Percentiles rank a stretch among this genome's conserved stretches.
Conservation (phyloP, 495 filamentous ascomycete genomes). For the Neurospora discreta region DNA sequence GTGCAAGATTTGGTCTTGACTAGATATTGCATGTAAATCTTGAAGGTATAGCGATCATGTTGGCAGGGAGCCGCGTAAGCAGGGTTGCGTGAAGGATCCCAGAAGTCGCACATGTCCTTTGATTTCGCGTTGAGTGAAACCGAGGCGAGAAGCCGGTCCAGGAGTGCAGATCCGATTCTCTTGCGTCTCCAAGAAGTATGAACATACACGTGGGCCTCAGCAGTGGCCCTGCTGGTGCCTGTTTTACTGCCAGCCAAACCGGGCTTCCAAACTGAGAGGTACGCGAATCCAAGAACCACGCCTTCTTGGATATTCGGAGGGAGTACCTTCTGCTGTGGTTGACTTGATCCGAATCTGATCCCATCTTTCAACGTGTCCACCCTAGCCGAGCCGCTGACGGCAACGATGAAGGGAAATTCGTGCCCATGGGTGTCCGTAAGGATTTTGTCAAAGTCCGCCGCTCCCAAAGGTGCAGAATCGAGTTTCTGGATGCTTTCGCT, state of each 20-base stretch:
- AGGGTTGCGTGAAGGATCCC: slow-evolving; percentile 13
- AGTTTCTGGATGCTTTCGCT: slow-evolving; percentile 22
- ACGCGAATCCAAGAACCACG: slow-evolving; percentile 27
- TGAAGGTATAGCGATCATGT: slow-evolving; percentile 15
- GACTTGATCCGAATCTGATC: not conserved
- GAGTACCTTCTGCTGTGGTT: not conserved
- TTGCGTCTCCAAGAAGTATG: slow-evolving; percentile 22
- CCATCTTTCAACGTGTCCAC: not conserved
- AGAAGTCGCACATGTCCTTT: slow-evolving; percentile 17
- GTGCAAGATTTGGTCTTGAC: slow-evolving; percentile 9
- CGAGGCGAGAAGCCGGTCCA: slow-evolving; percentile 23
- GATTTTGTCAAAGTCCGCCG: slow-evolving; percentile 14
- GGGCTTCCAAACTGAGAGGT: slow-evolving; percentile 15
- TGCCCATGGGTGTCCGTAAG: slow-evolving; percentile 7
- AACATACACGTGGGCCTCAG: slow-evolving; percentile 25
- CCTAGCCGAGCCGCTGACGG: slow-evolving; percentile 17
- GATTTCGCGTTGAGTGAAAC: slow-evolving; percentile 16
- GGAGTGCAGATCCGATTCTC: slow-evolving; percentile 23
- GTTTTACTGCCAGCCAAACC: slow-evolving; percentile 12
- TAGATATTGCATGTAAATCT: slow-evolving; percentile 16
- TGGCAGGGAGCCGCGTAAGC: slow-evolving; percentile 7
- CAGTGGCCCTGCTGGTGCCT: slow-evolving; percentile 15
- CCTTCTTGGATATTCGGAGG: not conserved
- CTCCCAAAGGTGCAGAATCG: slow-evolving; percentile 17
- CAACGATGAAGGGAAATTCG: slow-evolving; percentile 31